These are phyloP conservation scores for Graphium sp. DNA, from an alignment of 2,329 filamentous ascomycete species.

Conservation along the genomic window DNA sequence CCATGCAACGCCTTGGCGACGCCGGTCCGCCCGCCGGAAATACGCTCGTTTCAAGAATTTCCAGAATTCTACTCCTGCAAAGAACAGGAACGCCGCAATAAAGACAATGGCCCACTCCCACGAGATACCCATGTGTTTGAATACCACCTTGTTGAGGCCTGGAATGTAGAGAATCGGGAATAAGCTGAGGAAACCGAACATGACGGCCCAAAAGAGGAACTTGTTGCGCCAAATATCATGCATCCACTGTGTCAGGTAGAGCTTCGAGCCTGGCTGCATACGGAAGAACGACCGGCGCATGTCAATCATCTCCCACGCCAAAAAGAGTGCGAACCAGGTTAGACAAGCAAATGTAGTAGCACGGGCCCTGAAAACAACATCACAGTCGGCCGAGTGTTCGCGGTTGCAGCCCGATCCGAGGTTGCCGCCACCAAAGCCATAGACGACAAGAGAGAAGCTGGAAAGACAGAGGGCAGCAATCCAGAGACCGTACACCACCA, in stretches of 20 bases:
- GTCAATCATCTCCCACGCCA: slow-evolving; percentile 65
- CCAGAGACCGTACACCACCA: slow-evolving; percentile 52
- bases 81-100: slow-evolving; percentile 34
- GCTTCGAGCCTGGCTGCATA: slow-evolving; percentile 47
- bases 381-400: slow-evolving; percentile 32
- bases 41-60: slow-evolving; percentile 38
- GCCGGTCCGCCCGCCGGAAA: slow-evolving; percentile 12
- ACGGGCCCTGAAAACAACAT: slow-evolving; percentile 52
- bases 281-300: slow-evolving; percentile 59
- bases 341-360: slow-evolving; percentile 59
- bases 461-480: slow-evolving; percentile 47
- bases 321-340: slow-evolving; percentile 61
- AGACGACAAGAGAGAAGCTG: slow-evolving; percentile 48
- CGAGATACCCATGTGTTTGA: slow-evolving; percentile 41
- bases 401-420: slow-evolving; percentile 47
- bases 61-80: slow-evolving; percentile 39
- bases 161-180: slow-evolving; percentile 41
- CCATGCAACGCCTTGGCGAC: slow-evolving; percentile 12
- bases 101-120: slow-evolving; percentile 51
- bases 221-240: slow-evolving; percentile 54
- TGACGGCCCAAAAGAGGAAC: slow-evolving; percentile 52
- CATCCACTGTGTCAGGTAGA: slow-evolving; percentile 49
- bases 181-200: slow-evolving; percentile 27
- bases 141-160: slow-evolving; percentile 38
- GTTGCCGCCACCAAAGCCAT: slow-evolving; percentile 40